Base-by-base conservation (phyloP, 1,139 yeast species). In the Debaryomyces udenii region DNA sequence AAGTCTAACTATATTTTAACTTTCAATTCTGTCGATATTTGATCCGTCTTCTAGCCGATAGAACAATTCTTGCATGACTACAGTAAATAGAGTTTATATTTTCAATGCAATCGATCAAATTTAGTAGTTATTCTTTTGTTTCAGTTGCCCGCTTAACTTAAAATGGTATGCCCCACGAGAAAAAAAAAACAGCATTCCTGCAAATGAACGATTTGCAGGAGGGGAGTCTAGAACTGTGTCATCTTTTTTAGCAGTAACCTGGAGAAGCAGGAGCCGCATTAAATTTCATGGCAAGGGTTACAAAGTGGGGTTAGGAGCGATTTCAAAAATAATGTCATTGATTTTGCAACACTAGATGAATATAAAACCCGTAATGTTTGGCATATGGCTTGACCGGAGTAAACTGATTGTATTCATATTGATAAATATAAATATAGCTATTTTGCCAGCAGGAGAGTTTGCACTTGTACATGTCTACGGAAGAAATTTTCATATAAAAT, bases 201-300 rank as follows among this genome's bases (percentile, higher is more conserved):
- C 17, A 31, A 17, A 7, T 18, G n/a, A 3, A 15, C 13, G 7
- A 14, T 18, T 18, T 7, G n/a, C 23, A 16, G 31, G 37, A 34
- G 37, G 37, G 37, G 37, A 34, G 37, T 34, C 37, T 34, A 34
- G 37, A 34, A 34, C 27, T 15, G 26, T 11, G 37, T 34, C 37
- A 34, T 34, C 11, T 15, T 16, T 34, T 34, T 34, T 17, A 30
- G 28, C 9, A 4, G 28, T 9, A 10, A 10, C 11, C 28, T 11
- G 28, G 28, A 26, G 28, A 6, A 20, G 22, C 28, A 10, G 9
- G 11, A 10, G 15, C 26, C 16, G 29, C 29, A 15, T 10, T 30
- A n/a, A 11, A 26, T 27, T 17, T 26, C 23, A 26, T 18, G 15
- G 2, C n/a, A 32, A 32, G 20, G 24, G 35, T 22, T 32, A 32